Conservation (phyloP, 2,329 filamentous ascomycete genomes). For the Thielaviopsis punctulata region DNA sequence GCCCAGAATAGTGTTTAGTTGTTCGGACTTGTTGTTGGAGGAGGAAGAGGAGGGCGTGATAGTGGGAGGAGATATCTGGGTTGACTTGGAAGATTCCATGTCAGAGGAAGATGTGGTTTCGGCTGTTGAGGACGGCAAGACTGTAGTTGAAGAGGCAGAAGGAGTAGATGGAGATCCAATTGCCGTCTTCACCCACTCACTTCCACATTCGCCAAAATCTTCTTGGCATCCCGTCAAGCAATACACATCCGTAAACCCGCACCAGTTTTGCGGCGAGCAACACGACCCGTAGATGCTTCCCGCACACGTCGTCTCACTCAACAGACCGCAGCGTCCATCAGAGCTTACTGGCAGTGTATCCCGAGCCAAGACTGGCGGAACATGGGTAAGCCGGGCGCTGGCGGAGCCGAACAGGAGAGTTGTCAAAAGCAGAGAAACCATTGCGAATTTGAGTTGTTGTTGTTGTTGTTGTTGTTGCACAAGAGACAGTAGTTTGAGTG, state of each 20-base stretch:
- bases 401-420: too few relatives aligned
- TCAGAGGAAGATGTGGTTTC: background rate
- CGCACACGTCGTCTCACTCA: constrained; percentile 1
- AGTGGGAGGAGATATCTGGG: background rate
- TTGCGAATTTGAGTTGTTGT: too few relatives aligned
- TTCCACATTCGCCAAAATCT: constrained; percentile 13
- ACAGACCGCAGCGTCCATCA: constrained; percentile 4
- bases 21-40: background rate
- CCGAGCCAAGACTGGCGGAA: background rate
- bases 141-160: background rate
- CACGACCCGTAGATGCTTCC: constrained; percentile 16
- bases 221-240: constrained; percentile 13
- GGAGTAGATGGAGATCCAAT: too few relatives aligned
- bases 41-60: background rate
- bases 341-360: background rate
- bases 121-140: too few relatives aligned
- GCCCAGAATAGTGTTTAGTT: background rate
- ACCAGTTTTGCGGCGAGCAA: constrained; percentile 14
- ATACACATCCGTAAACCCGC: constrained; percentile 13
- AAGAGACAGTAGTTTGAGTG: too few relatives aligned
- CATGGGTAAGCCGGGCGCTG: too few relatives aligned
- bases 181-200: background rate
- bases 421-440: too few relatives aligned
- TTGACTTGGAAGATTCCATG: background rate
- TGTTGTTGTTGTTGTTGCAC: too few relatives aligned